A percentile compares a stretch with the other conserved stretches of the same genome.
Evolutionary conservation across 148 eudicot genomes (phyloP).

Genomic region (Hydrangea macrophylla): DNA sequence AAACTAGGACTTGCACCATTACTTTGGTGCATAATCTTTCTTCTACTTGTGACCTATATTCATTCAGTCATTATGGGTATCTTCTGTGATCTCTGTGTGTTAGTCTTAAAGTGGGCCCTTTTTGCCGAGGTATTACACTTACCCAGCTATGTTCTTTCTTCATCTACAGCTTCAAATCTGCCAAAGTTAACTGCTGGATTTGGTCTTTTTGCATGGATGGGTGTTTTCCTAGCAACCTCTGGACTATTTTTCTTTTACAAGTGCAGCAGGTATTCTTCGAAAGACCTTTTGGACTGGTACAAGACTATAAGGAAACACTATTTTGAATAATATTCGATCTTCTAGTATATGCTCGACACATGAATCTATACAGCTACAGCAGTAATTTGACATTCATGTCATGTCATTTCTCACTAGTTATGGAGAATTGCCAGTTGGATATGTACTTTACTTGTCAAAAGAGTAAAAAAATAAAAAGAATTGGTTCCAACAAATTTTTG

Average conservation of each 20-base stretch:
- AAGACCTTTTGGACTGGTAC: neutral
- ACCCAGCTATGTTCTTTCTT: constrained; percentile 10
- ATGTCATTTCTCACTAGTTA: too few species aligned
- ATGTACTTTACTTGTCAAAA: too few species aligned
- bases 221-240: constrained; percentile 65
- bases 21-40: constrained; percentile 67
- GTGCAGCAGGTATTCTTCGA: constrained; percentile 78
- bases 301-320: neutral
- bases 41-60: constrained; percentile 65
- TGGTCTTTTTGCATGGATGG: constrained; percentile 85
- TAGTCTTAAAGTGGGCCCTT: neutral
- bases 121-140: neutral
- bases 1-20: constrained; percentile 85
- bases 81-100: constrained; percentile 10
- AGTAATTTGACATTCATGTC: too few species aligned
- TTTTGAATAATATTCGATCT: too few species aligned
- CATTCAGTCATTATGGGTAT: constrained; percentile 81
- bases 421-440: too few species aligned
- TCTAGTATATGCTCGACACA: too few species aligned
- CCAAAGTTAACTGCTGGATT: constrained; percentile 75
- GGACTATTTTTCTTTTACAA: constrained; percentile 75
- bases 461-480: too few species aligned
- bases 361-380: too few species aligned
- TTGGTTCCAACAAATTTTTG: neutral
- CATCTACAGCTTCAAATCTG: constrained; percentile 54